A percentile compares a stretch with the other conserved stretches of the same genome.
These are phyloP conservation scores for Ballota nigra DNA, from an alignment of 257 asterid genomes.

Conservation along the genomic window DNA sequence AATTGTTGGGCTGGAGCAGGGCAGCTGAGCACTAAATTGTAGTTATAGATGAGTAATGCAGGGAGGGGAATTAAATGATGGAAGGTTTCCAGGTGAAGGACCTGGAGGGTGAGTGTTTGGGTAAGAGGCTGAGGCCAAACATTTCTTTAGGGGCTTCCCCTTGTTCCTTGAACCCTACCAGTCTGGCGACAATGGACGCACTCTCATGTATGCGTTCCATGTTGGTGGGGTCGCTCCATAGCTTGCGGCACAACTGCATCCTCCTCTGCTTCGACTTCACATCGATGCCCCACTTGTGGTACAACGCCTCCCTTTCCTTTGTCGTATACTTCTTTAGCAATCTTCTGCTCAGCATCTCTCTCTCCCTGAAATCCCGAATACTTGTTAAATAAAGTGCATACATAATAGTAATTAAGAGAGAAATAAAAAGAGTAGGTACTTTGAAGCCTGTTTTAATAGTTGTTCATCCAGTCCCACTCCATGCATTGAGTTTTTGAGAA, in stretches of 20 bases:
- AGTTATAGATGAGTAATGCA: not conserved
- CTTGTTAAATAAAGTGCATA: not conserved
- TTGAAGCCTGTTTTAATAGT: constrained; percentile 32
- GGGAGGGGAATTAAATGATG: constrained; percentile 29
- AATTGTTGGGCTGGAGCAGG: not conserved
- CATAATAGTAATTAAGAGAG: not conserved
- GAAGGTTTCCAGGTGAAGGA: constrained; percentile 62
- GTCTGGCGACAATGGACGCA: constrained; percentile 64
- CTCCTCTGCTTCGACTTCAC: constrained; percentile 74
- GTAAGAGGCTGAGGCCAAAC: constrained; percentile 79
- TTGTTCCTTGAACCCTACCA: constrained; percentile 60
- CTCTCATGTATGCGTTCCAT: constrained; percentile 74
- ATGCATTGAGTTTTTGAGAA: constrained; percentile 49
- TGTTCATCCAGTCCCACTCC: constrained; percentile 31
- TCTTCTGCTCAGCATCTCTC: constrained; percentile 62
- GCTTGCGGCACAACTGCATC: constrained; percentile 47
- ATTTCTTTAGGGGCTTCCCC: constrained; percentile 64
- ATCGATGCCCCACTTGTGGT: constrained; percentile 62
- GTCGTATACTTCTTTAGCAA: constrained; percentile 57
- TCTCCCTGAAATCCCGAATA: constrained; percentile 33
- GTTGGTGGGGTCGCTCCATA: constrained; percentile 65
- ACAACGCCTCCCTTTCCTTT: constrained; percentile 69
- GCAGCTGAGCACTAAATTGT: constrained; percentile 3
- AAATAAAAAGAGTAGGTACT: constrained; percentile 28
- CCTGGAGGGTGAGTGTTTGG: constrained; percentile 36